Conservation (phyloP, 768 basidiomycete species). For the Boletus reticulatus region DNA sequence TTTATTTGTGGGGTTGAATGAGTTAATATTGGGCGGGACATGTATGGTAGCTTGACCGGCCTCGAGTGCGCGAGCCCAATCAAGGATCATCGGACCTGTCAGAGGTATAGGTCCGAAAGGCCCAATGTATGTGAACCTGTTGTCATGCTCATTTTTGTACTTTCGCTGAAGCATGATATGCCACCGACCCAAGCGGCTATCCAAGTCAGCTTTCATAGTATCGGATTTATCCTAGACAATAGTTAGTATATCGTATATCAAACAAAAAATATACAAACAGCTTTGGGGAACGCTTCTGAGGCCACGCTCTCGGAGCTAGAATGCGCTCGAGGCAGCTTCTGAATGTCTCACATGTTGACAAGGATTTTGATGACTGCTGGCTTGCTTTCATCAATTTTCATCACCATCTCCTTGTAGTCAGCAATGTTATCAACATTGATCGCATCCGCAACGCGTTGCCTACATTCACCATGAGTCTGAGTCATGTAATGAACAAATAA, state of each 20-base stretch:
- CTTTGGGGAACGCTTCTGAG: neutral
- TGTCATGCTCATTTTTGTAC: neutral
- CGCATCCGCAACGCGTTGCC: neutral
- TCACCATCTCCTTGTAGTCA: neutral
- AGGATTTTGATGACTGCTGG: neutral
- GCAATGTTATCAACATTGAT: too few relatives aligned
- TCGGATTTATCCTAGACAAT: too few relatives aligned
- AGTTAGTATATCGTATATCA: too few relatives aligned
- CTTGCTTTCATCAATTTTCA: too few relatives aligned
- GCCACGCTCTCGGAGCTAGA: neutral
- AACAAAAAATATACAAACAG: too few relatives aligned
- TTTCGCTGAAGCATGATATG: neutral
- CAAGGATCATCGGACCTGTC: neutral
- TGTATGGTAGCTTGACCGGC: neutral
- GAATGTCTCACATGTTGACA: neutral
- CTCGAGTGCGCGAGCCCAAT: neutral
- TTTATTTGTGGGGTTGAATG: neutral
- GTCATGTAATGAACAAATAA: neutral
- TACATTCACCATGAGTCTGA: neutral
- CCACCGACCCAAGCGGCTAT: neutral
- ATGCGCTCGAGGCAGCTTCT: neutral
- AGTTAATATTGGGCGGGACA: neutral
- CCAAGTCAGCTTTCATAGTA: neutral
- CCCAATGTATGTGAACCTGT: neutral
- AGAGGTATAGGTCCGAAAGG: neutral